A percentile compares a stretch with the other conserved stretches of the same genome.
These are phyloP conservation scores for Aspergillus pseudoviridinutans DNA, from an alignment of 2,329 filamentous ascomycete genomes.

Conservation along the genomic window DNA sequence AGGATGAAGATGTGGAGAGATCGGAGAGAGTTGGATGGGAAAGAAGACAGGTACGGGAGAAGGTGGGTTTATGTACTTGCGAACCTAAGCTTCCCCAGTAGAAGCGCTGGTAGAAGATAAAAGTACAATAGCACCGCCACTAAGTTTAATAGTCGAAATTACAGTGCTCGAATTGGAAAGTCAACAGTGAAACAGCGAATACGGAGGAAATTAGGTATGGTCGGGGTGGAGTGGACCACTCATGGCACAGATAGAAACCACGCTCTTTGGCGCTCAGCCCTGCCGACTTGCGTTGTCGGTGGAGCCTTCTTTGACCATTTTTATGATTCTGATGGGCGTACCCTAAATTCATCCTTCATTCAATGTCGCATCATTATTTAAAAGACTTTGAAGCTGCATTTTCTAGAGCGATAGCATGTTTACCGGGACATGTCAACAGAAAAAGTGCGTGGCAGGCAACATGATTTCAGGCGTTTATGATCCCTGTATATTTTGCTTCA, in stretches of 20 bases:
- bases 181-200: not conserved
- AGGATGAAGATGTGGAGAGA: no score
- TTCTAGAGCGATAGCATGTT: not conserved
- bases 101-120: not conserved
- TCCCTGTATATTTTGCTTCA: not conserved
- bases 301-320: not conserved
- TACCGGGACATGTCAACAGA: not conserved
- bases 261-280: not conserved
- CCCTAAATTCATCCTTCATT: not conserved
- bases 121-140: not conserved
- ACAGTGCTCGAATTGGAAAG: not conserved
- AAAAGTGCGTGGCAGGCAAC: not conserved
- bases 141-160: not conserved
- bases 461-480: not conserved
- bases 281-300: not conserved
- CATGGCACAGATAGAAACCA: not conserved
- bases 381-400: not conserved
- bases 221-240: not conserved
- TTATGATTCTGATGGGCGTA: not conserved
- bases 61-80: not conserved
- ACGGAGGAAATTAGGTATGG: not conserved
- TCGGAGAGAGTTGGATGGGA: not conserved
- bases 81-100: not conserved
- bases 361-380: not conserved
- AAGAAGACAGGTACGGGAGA: not conserved